Conservation (phyloP, 768 basidiomycete genomes). For the Tremella fuciformis region DNA sequence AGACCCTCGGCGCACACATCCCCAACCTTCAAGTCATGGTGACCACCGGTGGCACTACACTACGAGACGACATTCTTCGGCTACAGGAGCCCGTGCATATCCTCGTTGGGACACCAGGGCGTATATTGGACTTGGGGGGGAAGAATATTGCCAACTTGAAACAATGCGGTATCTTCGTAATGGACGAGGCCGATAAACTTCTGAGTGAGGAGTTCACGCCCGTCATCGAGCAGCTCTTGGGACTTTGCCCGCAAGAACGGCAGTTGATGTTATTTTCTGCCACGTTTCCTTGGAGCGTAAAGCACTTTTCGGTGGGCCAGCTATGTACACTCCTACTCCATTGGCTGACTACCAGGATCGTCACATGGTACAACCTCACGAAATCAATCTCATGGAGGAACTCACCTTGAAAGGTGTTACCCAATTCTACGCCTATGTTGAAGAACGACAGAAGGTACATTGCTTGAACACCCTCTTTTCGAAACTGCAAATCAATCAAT, state of each 20-base stretch:
- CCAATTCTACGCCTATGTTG: conserved; percentile 98
- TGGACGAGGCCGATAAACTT: conserved; percentile 99
- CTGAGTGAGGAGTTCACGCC: conserved; percentile 96
- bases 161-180: conserved; percentile 93
- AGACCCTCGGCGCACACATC: conserved; percentile 94
- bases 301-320: conserved; percentile 84
- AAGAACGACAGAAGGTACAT: conserved; percentile 98
- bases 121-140: conserved; percentile 89
- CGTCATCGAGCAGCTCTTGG: conserved; percentile 93
- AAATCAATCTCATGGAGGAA: conserved; percentile 99
- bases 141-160: conserved; percentile 90
- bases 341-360: conserved; percentile 19
- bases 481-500: conserved; percentile 99
- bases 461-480: conserved; percentile 99
- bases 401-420: conserved; percentile 97
- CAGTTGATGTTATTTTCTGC: conserved; percentile 99
- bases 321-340: not conserved
- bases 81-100: conserved; percentile 87
- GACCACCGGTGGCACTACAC: conserved; percentile 94
- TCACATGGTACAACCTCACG: conserved; percentile 91
- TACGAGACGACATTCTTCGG: conserved; percentile 96
- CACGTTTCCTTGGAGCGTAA: conserved; percentile 98
- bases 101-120: conserved; percentile 93
- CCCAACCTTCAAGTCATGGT: conserved; percentile 90
- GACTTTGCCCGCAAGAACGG: conserved; percentile 74